Conservation (phyloP, 495 filamentous ascomycete genomes). For the Pseudotulostoma volvatum region DNA sequence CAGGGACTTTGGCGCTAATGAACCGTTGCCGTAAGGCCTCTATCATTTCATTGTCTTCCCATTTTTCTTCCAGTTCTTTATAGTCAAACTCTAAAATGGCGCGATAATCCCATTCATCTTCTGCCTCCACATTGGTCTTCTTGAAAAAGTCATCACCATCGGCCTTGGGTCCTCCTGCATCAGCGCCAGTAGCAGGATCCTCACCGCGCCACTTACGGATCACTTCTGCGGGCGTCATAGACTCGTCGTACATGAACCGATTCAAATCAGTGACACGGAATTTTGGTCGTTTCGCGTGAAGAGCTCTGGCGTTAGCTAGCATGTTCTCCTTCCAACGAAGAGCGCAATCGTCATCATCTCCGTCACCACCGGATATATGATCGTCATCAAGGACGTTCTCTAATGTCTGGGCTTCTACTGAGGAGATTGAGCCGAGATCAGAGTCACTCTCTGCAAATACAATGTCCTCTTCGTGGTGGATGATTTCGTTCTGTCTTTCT, state of each 20-base stretch:
- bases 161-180: slow-evolving; percentile 34
- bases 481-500: slow-evolving; percentile 26
- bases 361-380: slow-evolving; percentile 17
- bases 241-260: slow-evolving; percentile 74
- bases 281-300: slow-evolving; percentile 49
- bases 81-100: slow-evolving; percentile 67
- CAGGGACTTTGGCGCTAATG: slow-evolving; percentile 44
- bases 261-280: slow-evolving; percentile 69
- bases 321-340: slow-evolving; percentile 78
- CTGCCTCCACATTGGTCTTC: slow-evolving; percentile 46
- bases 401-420: slow-evolving; percentile 41
- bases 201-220: slow-evolving; percentile 65
- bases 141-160: slow-evolving; percentile 73
- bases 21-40: slow-evolving; percentile 61
- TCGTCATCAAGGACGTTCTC: slow-evolving; percentile 43
- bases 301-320: slow-evolving; percentile 50
- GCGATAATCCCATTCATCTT: slow-evolving; percentile 56
- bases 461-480: slow-evolving; percentile 38
- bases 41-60: slow-evolving; percentile 61
- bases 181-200: slow-evolving; percentile 14
- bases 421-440: slow-evolving; percentile 81
- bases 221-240: slow-evolving; percentile 57
- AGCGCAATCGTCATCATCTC: slow-evolving; percentile 49
- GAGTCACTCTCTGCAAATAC: slow-evolving; percentile 95
- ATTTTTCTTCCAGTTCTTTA: slow-evolving; percentile 63